Evolutionary conservation across 371 early-diverging fungal genomes (phyloP), one percentile per base, ranked within the genome.

Genomic region (Dichotomocladium elegans): DNA sequence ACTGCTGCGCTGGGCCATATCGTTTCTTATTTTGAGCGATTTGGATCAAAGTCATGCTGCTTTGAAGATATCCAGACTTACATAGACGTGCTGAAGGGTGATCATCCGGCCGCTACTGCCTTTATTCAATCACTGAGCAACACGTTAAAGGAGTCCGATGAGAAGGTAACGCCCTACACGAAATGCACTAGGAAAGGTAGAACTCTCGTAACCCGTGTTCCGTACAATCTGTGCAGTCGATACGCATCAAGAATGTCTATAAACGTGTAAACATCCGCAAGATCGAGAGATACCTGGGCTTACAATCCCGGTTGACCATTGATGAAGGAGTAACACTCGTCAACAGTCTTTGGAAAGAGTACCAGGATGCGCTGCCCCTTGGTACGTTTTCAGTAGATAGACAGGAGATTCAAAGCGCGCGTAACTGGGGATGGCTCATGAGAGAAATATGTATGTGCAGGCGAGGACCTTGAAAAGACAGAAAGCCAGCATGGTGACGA

Each of bases 401-500:
- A n/a, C n/a, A n/a, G n/a, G n/a, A n/a, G n/a, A n/a, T n/a, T n/a
- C n/a, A n/a, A n/a, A n/a, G n/a, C n/a, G n/a, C n/a, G n/a, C n/a
- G n/a, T n/a, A n/a, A n/a, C n/a, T n/a, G n/a, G n/a, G n/a, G n/a
- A n/a, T n/a, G n/a, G n/a, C n/a, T n/a, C 47, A 37, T 30, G 7
- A 53, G 8, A 11, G 14, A 22, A 4, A 28, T 25, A 41, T 41
- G 22, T 17, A 14, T 35, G 28, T 30, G 11, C 55, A 81, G 85
- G 84, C 22, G 72, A 72, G 46, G 74, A 74, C 2, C 58, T 89
- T 47, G 85, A 82, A 52, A 80, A 81, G 57, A 86, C 87, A 15
- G 90, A 90, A 61, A 73, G 82, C 35, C 92, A 90, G 53, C 81
- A 83, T 54, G 90, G 92, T 12, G 92, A 92, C 60, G 92, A 92